phyloP scores from a whole-genome alignment of 345 rosid genomes.

The Eutrema yunnanense region DNA sequence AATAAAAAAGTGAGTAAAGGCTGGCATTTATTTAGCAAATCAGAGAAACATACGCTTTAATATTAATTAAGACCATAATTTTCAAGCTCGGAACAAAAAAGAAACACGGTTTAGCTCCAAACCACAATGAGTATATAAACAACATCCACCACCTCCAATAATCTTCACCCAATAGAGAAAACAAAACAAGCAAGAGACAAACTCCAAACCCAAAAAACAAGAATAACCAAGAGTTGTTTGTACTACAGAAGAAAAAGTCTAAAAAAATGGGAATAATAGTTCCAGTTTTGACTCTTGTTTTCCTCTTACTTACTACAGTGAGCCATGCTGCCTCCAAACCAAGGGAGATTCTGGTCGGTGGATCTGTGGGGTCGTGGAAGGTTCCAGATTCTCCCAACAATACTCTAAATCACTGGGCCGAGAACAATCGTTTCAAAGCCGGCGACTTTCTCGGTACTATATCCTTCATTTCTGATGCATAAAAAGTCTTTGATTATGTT shows the following conservation, averaged over 20 bases:
- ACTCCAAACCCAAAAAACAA: neutral
- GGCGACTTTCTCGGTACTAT: constrained; percentile 42
- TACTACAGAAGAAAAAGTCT: neutral
- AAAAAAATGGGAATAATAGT: constrained; percentile 5
- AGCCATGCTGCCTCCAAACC: constrained; percentile 32
- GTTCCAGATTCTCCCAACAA: constrained; percentile 36
- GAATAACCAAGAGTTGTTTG: neutral
- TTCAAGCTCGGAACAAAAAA: neutral
- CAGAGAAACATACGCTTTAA: neutral
- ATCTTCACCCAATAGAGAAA: neutral
- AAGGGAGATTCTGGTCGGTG: constrained; percentile 46
- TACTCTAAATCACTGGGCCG: constrained; percentile 44
- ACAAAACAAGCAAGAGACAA: neutral
- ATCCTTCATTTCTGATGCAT: neutral
- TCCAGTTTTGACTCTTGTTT: constrained; percentile 18
- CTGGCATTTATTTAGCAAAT: constrained; percentile 13
- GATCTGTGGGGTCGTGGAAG: constrained; percentile 48
- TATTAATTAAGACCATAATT: neutral
- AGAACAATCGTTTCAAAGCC: constrained; percentile 31
- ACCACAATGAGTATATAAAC: constrained; percentile 19
- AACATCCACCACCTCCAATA: neutral
- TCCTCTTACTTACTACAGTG: constrained; percentile 19
- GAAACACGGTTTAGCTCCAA: constrained; percentile 6
- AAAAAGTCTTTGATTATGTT: neutral
- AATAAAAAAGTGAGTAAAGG: neutral